phyloP scores from a whole-genome alignment of 352 stramenopile genomes.

The Phytopythium boreale region DNA sequence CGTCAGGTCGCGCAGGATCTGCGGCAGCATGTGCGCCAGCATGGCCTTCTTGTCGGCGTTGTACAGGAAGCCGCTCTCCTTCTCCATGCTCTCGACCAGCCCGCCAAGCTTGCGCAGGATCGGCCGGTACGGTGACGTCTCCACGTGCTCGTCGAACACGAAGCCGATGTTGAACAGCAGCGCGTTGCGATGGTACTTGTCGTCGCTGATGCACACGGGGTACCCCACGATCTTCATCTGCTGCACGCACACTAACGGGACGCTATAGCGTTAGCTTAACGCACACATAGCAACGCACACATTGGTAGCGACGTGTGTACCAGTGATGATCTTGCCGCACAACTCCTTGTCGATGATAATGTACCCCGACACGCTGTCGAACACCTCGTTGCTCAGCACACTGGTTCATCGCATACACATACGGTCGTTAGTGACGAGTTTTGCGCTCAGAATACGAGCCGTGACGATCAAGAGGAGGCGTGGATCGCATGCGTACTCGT shows the following conservation, averaged over 20 bases:
- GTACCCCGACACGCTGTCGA: constrained; percentile 84
- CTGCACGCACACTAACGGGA: constrained; percentile 53
- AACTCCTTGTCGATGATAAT: constrained; percentile 90
- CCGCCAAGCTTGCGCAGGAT: constrained; percentile 85
- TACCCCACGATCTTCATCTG: constrained; percentile 87
- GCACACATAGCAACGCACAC: neutral
- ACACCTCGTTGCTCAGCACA: constrained; percentile 77
- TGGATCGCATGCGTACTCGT: constrained; percentile 36
- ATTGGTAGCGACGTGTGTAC: constrained; percentile 7
- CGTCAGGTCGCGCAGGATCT: constrained; percentile 72
- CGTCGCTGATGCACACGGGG: constrained; percentile 84
- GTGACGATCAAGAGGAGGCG: neutral
- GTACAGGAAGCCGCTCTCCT: constrained; percentile 83
- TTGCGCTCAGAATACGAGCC: neutral
- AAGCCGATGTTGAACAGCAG: constrained; percentile 91
- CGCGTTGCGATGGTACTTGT: constrained; percentile 89
- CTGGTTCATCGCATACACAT: no score
- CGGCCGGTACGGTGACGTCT: constrained; percentile 74
- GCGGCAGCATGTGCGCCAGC: constrained; percentile 60
- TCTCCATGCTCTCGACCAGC: constrained; percentile 86
- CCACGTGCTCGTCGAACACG: constrained; percentile 76
- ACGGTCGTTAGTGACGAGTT: neutral
- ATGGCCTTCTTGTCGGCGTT: constrained; percentile 59
- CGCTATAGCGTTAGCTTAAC: neutral
- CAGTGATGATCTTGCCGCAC: constrained; percentile 86